Evolutionary conservation across 2,329 filamentous ascomycete species (phyloP).

Genomic region (Boeremia lycopersici): DNA sequence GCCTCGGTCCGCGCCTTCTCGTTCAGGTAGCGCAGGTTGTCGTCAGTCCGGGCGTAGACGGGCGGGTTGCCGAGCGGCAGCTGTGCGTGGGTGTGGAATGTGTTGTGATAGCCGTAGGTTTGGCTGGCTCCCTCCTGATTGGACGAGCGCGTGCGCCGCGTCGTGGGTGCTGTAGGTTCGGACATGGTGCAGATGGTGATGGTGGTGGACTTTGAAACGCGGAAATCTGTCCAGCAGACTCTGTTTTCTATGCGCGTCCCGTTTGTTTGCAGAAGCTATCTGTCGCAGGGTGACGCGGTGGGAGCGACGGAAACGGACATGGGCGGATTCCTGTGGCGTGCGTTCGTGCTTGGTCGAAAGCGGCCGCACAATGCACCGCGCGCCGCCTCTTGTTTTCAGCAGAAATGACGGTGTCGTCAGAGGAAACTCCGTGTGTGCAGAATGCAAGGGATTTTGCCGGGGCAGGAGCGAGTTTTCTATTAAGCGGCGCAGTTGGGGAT

Average conservation of each 20-base stretch:
- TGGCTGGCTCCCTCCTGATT: conserved; percentile 30
- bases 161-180: conserved; percentile 9
- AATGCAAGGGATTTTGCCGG: conserved; percentile 8
- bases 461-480: conserved; percentile 12
- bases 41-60: conserved; percentile 38
- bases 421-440: not conserved
- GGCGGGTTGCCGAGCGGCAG: conserved; percentile 38
- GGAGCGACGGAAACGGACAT: conserved; percentile 13
- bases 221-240: conserved; percentile 6
- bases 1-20: conserved; percentile 30
- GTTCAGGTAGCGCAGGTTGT: conserved; percentile 29
- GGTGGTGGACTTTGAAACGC: not conserved
- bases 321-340: conserved; percentile 11
- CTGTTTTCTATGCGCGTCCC: conserved; percentile 15
- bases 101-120: conserved; percentile 51
- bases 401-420: conserved; percentile 14
- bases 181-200: conserved; percentile 8
- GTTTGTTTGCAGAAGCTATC: conserved; percentile 16
- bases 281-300: conserved; percentile 11
- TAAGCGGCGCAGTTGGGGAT: conserved; percentile 11
- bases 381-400: conserved; percentile 15
- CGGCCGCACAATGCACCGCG: conserved; percentile 17
- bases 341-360: conserved; percentile 13
- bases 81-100: conserved; percentile 48
- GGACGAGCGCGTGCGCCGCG: conserved; percentile 23